Base-by-base conservation (phyloP, 176 grass and related monocot species). In the Musa troglodytarum region DNA sequence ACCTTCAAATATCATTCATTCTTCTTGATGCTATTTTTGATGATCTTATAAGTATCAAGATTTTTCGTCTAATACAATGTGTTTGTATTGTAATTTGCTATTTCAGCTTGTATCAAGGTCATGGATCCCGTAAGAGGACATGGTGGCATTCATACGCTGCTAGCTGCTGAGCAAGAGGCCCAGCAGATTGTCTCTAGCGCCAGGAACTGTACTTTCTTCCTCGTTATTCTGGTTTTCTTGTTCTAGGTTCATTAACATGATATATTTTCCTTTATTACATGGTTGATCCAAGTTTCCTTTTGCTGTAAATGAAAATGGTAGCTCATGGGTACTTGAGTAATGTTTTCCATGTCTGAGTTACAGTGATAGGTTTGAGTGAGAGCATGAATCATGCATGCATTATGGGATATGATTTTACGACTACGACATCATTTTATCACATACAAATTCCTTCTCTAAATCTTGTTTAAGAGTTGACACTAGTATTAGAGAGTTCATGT, bases 61-160 rank as follows among this genome's bases (percentile, higher is more conserved):
- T 20, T 21, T 61, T n/a, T 61, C 21, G 5, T 61, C 57, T 9
- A n/a, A 4, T 61, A 19, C 21, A n/a, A 5, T 43, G 34, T 43
- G 17, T 19, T 61, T 61, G 13, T 20, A 61, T 61, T 61, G n/a
- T n/a, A 7, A 61, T n/a, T 7, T 61, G 15, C 17, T 16, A 16
- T 17, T 19, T 14, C 16, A 61, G 57, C 21, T 21, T n/a, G 3
- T 57, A 57, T 13, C 11, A n/a, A 9, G 9, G 55, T 0, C 25
- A 75, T 75, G 73, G 73, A 61, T 56, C 10, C 73, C 14, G 28
- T 20, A 11, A 75, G 73, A 49, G 73, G 54, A 59, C 54, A 75
- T n/a, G 23, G 54, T 59, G 73, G 73, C 3, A 56, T 75, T 20
- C 54, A 59, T 49, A 74, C 20, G 73, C 73, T 74, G 16, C 54